Evolutionary conservation across 805 yeast species (phyloP), one percentile per base, ranked within the genome.

Genomic region (Sugiyamaella qingdaonensis): DNA sequence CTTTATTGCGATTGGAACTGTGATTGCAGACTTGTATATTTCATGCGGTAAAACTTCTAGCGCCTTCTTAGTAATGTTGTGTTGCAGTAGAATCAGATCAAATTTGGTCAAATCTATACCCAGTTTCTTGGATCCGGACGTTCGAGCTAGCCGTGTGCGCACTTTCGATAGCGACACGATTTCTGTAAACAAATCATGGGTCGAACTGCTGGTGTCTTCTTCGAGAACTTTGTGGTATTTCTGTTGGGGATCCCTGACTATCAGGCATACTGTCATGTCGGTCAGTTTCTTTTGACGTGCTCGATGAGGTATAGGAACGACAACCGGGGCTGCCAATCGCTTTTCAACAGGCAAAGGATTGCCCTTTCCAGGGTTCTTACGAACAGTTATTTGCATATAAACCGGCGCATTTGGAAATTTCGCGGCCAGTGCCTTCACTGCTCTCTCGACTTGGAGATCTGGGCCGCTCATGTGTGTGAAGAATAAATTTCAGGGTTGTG

Each of bases 211-310:
- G 2, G 37, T 37, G 53, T 76, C 75, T 29, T 68, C 70, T 5
- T 74, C 71, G 4, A 86, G 64, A 3, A 76, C 73, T 10, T 72
- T 73, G 34, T 82, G 72, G 61, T 81, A 86, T 5, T 75, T 73
- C 3, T 78, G 72, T 4, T 84, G 78, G 1, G 92, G 91, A 62
- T 88, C 94, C 58, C 85, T 86, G 8, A 92, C 85, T 11, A 88
- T 75, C 16, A 88, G 71, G 35, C 58, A 53, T 16, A 57, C 56
- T 14, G 54, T 51, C 37, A 49, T 55, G 14, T 51, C 54, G 13
- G 54, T 37, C n/a, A 56, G 45, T 44, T 55, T 54, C 33, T 55
- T 53, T 31, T 53, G 32, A 29, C 55, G 33, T 27, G 58, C 33
- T 32, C 55, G 32, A 34, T 62, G 60, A 14, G 60, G 61, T 11